A percentile compares a stretch with the other conserved stretches of the same genome.
Conservation (phyloP, 371 early-diverging fungal species). For the Mucor circinelloides region DNA sequence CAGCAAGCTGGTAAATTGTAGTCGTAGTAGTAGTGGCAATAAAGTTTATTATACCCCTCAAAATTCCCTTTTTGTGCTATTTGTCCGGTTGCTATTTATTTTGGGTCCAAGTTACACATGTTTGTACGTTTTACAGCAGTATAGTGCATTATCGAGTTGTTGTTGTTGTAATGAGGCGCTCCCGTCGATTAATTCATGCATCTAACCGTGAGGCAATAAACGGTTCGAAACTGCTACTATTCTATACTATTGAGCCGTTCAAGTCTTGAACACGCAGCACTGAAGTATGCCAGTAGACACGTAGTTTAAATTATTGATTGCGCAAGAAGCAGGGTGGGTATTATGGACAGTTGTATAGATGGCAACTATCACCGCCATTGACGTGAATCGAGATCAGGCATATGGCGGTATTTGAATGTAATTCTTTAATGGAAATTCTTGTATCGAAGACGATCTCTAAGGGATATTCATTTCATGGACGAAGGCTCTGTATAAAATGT, state of each 20-base stretch:
- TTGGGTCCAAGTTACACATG: background rate
- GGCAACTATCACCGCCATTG: too few relatives aligned
- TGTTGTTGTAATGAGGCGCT: too few relatives aligned
- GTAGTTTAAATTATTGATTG: too few relatives aligned
- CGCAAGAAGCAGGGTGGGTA: background rate
- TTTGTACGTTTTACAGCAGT: background rate
- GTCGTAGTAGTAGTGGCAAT: background rate
- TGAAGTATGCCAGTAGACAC: too few relatives aligned
- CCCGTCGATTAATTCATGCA: too few relatives aligned
- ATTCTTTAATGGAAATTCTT: too few relatives aligned
- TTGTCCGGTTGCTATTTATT: background rate
- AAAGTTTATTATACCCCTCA: background rate
- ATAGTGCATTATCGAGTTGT: background rate
- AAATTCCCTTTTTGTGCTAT: background rate
- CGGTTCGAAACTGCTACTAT: background rate
- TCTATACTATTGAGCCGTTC: too few relatives aligned
- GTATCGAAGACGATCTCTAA: background rate
- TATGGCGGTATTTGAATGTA: too few relatives aligned
- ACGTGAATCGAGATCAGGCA: too few relatives aligned
- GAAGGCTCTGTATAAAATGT: too few relatives aligned
- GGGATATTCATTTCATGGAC: background rate
- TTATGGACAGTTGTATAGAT: background rate
- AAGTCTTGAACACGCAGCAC: too few relatives aligned
- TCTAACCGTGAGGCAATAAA: background rate
- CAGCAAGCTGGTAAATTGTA: constrained; percentile 1